Evolutionary conservation across 2,329 filamentous ascomycete genomes (phyloP), one percentile per base, ranked within the genome.

Genomic region (Botrytis byssoidea): DNA sequence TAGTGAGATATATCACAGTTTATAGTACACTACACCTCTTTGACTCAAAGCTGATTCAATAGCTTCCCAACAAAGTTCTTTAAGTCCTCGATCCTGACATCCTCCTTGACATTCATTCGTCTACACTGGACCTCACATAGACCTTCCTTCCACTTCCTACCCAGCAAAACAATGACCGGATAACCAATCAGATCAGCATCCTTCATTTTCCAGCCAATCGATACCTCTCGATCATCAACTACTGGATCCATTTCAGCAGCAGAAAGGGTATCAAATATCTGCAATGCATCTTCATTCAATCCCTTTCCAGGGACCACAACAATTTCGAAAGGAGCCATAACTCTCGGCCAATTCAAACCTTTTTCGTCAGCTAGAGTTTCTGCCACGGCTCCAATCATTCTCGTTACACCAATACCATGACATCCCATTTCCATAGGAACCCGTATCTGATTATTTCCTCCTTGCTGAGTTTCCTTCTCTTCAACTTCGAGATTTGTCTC

Each of bases 171-270:
- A 14, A 95, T 86, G 20, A 98, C 86, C 0, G 95, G 95, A 81
- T 97, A 97, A 4, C 96, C 96, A 72, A 95, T 89, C 74, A 96
- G 81, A 82, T 98, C 95, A 1, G 95, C 96, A 83, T 99, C 96
- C 55, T 89, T 90, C 80, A 98, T 85, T 82, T 97, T 98, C 93
- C 93, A 97, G 4, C 89, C 88, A 75, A 98, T 85, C 1, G 87
- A 85, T 77, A 89, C 87, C 18, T 85, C 80, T 29, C 92, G 86
- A 82, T 97, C 94, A 81, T 97, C 94, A 1, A 97, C 82, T 3
- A 94, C 85, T 3, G 88, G 84, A 80, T 97, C 94, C 9, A 92
- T 74, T 70, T 22, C 70, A 48, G 57, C 32, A 40, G 22, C 10
- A 20, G 75, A 70, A 22, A 97, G 81, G 9, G 77, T 75, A 79